These are phyloP conservation scores for Allium sativum DNA, from an alignment of 106 monocot genomes.

Conservation along the genomic window DNA sequence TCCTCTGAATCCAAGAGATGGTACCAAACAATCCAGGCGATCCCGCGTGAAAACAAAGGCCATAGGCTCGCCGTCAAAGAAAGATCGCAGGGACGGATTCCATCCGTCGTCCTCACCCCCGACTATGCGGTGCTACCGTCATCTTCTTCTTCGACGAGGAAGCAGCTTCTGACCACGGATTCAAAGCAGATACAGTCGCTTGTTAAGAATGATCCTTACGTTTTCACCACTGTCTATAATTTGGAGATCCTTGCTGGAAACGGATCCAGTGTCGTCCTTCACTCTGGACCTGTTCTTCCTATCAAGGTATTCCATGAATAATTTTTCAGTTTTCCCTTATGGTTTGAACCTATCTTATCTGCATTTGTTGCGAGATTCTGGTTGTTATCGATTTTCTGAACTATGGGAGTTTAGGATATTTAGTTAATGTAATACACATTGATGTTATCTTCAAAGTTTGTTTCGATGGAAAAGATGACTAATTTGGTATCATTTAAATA, in stretches of 20 bases:
- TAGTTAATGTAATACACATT: too few relatives aligned
- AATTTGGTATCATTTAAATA: too few relatives aligned
- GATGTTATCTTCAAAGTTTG: too few relatives aligned
- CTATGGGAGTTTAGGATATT: too few relatives aligned
- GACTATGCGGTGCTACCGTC: slow-evolving; percentile 12
- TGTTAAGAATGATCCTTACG: slow-evolving; percentile 46
- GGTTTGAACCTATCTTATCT: too few relatives aligned
- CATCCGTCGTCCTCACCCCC: slow-evolving; percentile 40
- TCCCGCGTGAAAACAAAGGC: slow-evolving; percentile 63
- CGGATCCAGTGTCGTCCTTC: slow-evolving; percentile 54
- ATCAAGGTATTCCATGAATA: slow-evolving; percentile 28
- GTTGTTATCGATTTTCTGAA: neutral
- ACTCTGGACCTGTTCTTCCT: slow-evolving; percentile 68
- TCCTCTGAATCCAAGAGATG: too few relatives aligned
- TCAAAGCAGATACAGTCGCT: slow-evolving; percentile 53
- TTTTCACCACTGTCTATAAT: slow-evolving; percentile 60
- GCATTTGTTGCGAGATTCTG: neutral
- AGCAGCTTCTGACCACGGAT: slow-evolving; percentile 55
- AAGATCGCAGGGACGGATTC: slow-evolving; percentile 59
- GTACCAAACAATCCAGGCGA: slow-evolving; percentile 75
- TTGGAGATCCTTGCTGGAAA: slow-evolving; percentile 67
- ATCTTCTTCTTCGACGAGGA: slow-evolving; percentile 13
- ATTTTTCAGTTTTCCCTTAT: too few relatives aligned
- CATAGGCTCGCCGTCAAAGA: slow-evolving; percentile 50
- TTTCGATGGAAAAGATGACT: too few relatives aligned